Base-by-base conservation (phyloP, 768 basidiomycete species). In the Crepidotus variabilis region DNA sequence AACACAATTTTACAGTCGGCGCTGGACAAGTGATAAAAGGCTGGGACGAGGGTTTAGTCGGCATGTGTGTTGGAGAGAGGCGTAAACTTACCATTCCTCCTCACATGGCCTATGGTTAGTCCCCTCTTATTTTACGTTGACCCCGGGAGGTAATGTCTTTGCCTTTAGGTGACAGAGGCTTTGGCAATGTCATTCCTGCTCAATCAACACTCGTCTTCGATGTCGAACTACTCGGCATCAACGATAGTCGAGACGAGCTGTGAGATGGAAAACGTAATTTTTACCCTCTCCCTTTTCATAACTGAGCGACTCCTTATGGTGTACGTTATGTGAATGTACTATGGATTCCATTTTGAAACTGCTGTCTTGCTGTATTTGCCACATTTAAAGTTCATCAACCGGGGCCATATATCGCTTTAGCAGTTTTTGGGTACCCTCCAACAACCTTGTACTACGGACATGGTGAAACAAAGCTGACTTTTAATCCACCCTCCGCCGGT, bases 61-160 rank as follows among this genome's bases (percentile, higher is more conserved):
- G 88, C 54, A 94, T 96, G 86, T 96, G 94, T 67, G 67, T 92
- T 36, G 76, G 81, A 57, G 94, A 97, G 76, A 94, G 92, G 77
- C 87, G 94, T 46, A 91, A 78, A 4, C 79, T 98, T 58, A 94
- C 88, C 21, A 96, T 98, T 58, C 94, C 94, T 13, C 67, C 92
- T 6, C 58, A 75, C 50, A 74, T 86, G 75, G 94, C 86, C 20
- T 97, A 97, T 63, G 94, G 94, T 94, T 55, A 56, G 89, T 77
- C 46, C 18, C 22, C 34, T 33, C 24, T n/a, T n/a, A 18, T 23
- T 7, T 33, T n/a, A 22, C 22, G 5, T 9, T 7, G 8, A 24
- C 8, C 39, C 39, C 2, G 10, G 28, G 6, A 2, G n/a, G 20
- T 51, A 43, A 47, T 20, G 52, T 16, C n/a, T 55, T 16, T 13